Base-by-base conservation (phyloP, 768 basidiomycete species). In the Candolleomyces aberdarensis region DNA sequence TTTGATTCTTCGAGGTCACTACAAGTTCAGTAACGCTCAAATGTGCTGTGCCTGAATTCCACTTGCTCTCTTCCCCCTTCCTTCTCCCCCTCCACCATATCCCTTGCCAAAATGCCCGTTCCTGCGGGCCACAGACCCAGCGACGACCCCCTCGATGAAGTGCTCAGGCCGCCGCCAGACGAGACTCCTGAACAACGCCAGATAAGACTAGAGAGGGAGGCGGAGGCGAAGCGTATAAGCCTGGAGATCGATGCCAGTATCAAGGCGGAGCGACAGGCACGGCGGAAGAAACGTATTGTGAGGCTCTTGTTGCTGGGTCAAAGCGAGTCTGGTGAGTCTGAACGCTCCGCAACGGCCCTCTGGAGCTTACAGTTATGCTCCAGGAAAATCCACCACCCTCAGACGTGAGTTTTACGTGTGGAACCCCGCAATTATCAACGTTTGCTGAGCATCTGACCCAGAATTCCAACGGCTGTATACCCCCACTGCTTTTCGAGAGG, bases 311-410 rank as follows among this genome's bases (percentile, higher is more conserved):
- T 93, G 20, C 83, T 93, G 1, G 91, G 91, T 7, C 91, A 92
- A 78, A 90, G 87, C 75, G 91, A 93, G 77, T 89, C 86, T 7
- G 90, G 90, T 87, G 70, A 64, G 86, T 73, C 20, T 6, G 31
- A 36, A 56, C 3, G 26, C 22, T 32, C 48, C 44, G 15, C n/a
- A 44, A 50, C 41, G 7, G 22, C 57, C n/a, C 11, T 6, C 32
- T 46, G 50, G 40, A 36, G 64, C 65, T 67, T 39, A 61, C 8
- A 32, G 44, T 59, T 29, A 22, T 59, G 11, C 57, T 63, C 22
- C 61, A 91, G 89, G 89, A 62, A 92, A 91, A 76, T 91, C 88
- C 0, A 92, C 90, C 1, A 92, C 91, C 0, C 78, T 92, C 39
- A 79, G 91, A 69, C 91, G 89, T 91, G 74, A 74, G 88, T 85